Evolutionary conservation across 2,329 filamentous ascomycete species (phyloP).

Genomic region (Claviceps monticola): DNA sequence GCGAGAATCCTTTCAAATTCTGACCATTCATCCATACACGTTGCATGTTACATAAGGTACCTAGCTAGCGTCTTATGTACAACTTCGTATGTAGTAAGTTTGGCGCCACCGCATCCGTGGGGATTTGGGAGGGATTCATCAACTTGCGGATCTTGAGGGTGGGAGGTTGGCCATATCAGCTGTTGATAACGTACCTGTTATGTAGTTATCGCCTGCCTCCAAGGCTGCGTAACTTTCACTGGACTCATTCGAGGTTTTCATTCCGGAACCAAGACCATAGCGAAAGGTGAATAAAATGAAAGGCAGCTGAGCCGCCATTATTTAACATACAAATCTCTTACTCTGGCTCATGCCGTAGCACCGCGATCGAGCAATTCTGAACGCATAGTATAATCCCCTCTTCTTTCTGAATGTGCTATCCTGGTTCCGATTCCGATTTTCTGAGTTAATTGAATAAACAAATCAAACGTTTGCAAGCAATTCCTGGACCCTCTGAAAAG

Average conservation of each 20-base stretch:
- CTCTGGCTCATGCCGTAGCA: neutral
- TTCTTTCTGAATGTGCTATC: conserved; percentile 1
- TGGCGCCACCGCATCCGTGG: neutral
- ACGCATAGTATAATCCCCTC: neutral
- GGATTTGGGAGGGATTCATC: neutral
- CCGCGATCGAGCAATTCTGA: neutral
- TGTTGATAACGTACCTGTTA: no score
- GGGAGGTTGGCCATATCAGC: no score
- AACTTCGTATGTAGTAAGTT: neutral
- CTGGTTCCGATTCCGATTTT: conserved; percentile 4
- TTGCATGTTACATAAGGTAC: no score
- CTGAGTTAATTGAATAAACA: conserved; percentile 4
- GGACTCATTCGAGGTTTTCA: no score
- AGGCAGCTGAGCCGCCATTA: neutral
- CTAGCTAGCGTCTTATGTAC: neutral
- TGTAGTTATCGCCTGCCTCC: no score
- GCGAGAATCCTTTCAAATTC: neutral
- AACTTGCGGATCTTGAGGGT: no score
- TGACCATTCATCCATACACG: neutral
- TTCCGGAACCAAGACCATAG: no score
- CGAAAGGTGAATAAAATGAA: neutral
- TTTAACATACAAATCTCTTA: neutral
- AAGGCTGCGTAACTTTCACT: no score
- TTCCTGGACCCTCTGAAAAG: neutral
- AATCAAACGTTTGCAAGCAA: neutral